phyloP scores from a whole-genome alignment of 1,139 yeast species.

The Geotrichum cucujoidarum region DNA sequence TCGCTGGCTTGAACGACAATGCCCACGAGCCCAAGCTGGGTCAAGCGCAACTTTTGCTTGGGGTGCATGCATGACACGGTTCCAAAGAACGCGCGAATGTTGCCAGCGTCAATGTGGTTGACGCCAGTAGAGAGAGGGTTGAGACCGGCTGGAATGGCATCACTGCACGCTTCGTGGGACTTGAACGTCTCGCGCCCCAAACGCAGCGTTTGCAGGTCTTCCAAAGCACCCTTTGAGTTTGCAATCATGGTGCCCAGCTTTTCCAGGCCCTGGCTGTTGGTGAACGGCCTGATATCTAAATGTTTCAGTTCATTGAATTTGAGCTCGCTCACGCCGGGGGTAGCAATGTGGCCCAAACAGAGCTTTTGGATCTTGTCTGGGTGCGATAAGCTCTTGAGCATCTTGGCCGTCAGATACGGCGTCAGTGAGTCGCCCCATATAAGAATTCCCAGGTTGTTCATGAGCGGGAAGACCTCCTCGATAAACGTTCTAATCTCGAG shows the following conservation, averaged over 20 bases:
- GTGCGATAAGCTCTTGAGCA: conserved; percentile 19
- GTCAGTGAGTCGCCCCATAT: conserved; percentile 24
- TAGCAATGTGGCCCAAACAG: conserved; percentile 17
- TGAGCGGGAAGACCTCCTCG: conserved; percentile 20
- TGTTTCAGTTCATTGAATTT: conserved; percentile 22
- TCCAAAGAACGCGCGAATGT: conserved; percentile 22
- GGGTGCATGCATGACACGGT: conserved; percentile 12
- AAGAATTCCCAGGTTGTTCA: conserved; percentile 22
- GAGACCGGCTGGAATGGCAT: conserved; percentile 27
- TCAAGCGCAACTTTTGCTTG: conserved; percentile 14
- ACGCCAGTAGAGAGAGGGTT: conserved; percentile 14
- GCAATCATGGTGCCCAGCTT: conserved; percentile 22
- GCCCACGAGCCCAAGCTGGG: conserved; percentile 25
- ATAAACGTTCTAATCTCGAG: conserved; percentile 23
- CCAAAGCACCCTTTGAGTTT: conserved; percentile 20
- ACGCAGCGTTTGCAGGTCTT: conserved; percentile 19
- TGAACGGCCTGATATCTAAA: conserved; percentile 24
- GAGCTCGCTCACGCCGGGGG: conserved; percentile 18
- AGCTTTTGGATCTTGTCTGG: conserved; percentile 20
- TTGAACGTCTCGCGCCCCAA: conserved; percentile 22
- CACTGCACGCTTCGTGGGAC: conserved; percentile 24
- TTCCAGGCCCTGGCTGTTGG: background rate
- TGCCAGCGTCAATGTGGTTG: conserved; percentile 9
- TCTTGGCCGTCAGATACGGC: conserved; percentile 26
- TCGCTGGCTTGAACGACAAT: conserved; percentile 20